Evolutionary conservation across 2,329 filamentous ascomycete species (phyloP), one percentile per base, ranked within the genome.

Genomic region (Zymoseptoria tritici): DNA sequence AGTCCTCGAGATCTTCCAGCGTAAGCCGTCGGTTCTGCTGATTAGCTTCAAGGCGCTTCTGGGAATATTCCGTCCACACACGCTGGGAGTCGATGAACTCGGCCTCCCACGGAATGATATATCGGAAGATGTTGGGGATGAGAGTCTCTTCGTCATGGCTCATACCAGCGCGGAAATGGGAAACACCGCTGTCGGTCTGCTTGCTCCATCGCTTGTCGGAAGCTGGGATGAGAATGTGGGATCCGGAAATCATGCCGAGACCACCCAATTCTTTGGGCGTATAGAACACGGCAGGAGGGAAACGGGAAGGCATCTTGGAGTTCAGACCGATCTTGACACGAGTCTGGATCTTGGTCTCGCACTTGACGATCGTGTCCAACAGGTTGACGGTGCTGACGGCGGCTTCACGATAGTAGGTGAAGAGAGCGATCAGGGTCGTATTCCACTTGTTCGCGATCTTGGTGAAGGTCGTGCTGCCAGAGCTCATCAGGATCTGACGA

Each of bases 391-490:
- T 99, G 0, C 93, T 96, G 1, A 97, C 93, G 16, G 94, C 94
- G 54, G 94, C 94, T 73, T 99, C 94, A 73, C 94, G 90, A 73
- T 99, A 99, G 76, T 99, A 99, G 0, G 94, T 97, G 78, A 99
- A 99, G 24, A 99, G 83, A 0, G 94, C 92, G 70, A 99, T 99
- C 66, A 99, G 77, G 1, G 91, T 94, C 0, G 94, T 99, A 76
- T 99, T 99, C 94, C 95, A 99, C 78, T 99, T 99, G 78, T 99
- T 99, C 53, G 95, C 94, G 71, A 99, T 99, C 83, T 99, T 99
- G 52, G 94, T 99, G 78, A 99, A 99, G 0, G 94, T 99, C 0
- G 94, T 99, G 4, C 91, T 96, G n/a, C 94, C 95, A 60, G 94
- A 97, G 9, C 93, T 97, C 94, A 99, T 99, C 59, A 99, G 82